Base-by-base conservation (phyloP, 495 filamentous ascomycete species). In the Penicillium fimorum region DNA sequence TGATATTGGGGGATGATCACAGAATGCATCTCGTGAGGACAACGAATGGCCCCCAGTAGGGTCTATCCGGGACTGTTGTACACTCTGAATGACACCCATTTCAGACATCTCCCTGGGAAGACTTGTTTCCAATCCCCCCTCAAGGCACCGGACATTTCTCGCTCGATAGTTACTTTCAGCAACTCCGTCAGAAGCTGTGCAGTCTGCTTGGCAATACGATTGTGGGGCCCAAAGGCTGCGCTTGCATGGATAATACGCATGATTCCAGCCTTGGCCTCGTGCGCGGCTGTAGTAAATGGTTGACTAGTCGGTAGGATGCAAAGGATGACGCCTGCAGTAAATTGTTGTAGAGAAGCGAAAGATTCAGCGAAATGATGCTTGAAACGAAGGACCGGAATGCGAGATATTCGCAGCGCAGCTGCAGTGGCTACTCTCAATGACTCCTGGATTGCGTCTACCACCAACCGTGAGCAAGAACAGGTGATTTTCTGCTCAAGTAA, bases 261-360 rank as follows among this genome's bases (percentile, higher is more conserved):
- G 30, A 65, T 55, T 8, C 59, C 62, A 5, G 55, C 44, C 29
- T 65, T 65, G 6, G 62, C 59, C 29, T 65, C 62, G 12, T 62
- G 52, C 15, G 62, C 50, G 12, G 38, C 40, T n/a, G 56, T 24
- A 13, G 62, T 55, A 24, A 62, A 62, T 13, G 62, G 59, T 13
- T 59, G 59, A 40, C 50, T 51, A 1, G 59, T 65, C 10, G 59
- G 62, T 40, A 50, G 29, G 37, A 65, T 62, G 44, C 62, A 65
- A n/a, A 65, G 59, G 29, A 65, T 62, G 13, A 65, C 59, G 24
- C 62, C 62, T 2, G 62, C 62, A 10, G 60, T 62, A 37, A 65
- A 65, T 24, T 62, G 56, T 11, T 62, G 52, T n/a, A 62, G 25
- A 9, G 56, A 62, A 32, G 46, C 55, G 43, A 65, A 62, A 11